These are phyloP conservation scores for Metschnikowia lochheadii DNA, from an alignment of 805 yeast species.

Conservation along the genomic window DNA sequence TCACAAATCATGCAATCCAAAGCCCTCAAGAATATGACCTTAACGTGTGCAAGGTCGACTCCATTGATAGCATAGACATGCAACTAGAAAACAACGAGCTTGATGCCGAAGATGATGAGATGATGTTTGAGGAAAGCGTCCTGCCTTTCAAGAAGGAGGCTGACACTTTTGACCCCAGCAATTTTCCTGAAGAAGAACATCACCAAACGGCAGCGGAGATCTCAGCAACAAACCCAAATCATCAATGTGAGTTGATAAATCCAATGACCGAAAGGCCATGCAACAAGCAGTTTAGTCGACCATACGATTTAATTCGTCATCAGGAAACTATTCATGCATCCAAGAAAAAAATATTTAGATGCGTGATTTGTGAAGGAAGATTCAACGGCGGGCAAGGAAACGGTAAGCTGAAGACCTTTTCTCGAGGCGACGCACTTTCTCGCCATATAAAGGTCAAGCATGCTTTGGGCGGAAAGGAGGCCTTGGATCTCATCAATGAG, in stretches of 20 bases:
- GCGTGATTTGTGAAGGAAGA: slow-evolving; percentile 46
- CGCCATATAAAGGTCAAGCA: slow-evolving; percentile 74
- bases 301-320: slow-evolving; percentile 44
- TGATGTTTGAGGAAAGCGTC: background rate
- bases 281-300: slow-evolving; percentile 77
- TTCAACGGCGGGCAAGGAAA: slow-evolving; percentile 47
- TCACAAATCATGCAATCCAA: slow-evolving; percentile 1
- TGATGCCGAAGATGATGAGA: background rate
- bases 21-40: slow-evolving; percentile 5
- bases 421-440: slow-evolving; percentile 44
- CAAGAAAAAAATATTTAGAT: slow-evolving; percentile 42
- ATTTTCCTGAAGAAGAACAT: slow-evolving; percentile 5
- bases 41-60: slow-evolving; percentile 3
- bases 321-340: slow-evolving; percentile 48
- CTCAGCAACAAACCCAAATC: slow-evolving; percentile 35
- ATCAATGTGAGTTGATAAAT: slow-evolving; percentile 56
- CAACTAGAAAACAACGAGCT: slow-evolving; percentile 1
- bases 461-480: slow-evolving; percentile 61
- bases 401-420: slow-evolving; percentile 45
- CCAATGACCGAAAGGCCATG: slow-evolving; percentile 64
- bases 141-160: background rate
- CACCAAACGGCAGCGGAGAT: slow-evolving; percentile 31
- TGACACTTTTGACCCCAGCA: background rate
- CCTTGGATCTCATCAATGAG: slow-evolving; percentile 64
- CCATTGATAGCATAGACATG: slow-evolving; percentile 10